Base-by-base conservation (phyloP, 2,329 filamentous ascomycete species). In the Ampelomyces quisqualis region DNA sequence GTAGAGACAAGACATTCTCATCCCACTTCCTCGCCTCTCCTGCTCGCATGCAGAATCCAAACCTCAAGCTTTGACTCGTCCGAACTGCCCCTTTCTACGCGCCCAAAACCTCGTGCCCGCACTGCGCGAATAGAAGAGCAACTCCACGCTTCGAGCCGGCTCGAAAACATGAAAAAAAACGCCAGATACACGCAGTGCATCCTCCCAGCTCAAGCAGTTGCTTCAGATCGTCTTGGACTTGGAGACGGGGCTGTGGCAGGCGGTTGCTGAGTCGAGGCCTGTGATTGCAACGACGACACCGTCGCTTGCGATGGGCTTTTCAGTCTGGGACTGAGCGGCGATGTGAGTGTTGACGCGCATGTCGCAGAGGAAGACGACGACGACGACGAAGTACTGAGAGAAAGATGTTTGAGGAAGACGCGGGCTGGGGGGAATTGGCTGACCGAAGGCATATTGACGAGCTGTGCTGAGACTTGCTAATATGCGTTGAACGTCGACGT, bases 351-450 rank as follows among this genome's bases (percentile, higher is more conserved):
- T 11, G 35, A 22, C 10, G 22, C 15, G 20, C 20, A 27, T 2
- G 33, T 14, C 1, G 33, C 33, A 14, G 33, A 21, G n/a, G 31
- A 26, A 14, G 33, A 21, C 14, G 31, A 26, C 15, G 33, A 26
- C 31, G 46, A 26, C 7, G 38, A 39, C 32, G 50, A 32, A 5
- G 38, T 33, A 15, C 9, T 24, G 48, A 32, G 4, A 37, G 29
- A 8, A 40, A 14, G 14, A 46, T 34, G 4, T 36, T 64, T 62
- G 38, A 64, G 45, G 38, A 62, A 64, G 47, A 63, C 58, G 14
- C 60, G 53, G 4, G 60, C 60, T 8, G 60, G 59, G 10, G 60
- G 60, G 40, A 64, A 62, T 52, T 62, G 58, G 46, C 58, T 62
- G 42, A 64, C 49, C 39, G 60, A 49, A 55, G 60, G 60, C 60